A percentile compares a stretch with the other conserved stretches of the same genome.
Evolutionary conservation across 2,329 filamentous ascomycete genomes (phyloP).

Genomic region (Emmonsiellopsis sp.): DNA sequence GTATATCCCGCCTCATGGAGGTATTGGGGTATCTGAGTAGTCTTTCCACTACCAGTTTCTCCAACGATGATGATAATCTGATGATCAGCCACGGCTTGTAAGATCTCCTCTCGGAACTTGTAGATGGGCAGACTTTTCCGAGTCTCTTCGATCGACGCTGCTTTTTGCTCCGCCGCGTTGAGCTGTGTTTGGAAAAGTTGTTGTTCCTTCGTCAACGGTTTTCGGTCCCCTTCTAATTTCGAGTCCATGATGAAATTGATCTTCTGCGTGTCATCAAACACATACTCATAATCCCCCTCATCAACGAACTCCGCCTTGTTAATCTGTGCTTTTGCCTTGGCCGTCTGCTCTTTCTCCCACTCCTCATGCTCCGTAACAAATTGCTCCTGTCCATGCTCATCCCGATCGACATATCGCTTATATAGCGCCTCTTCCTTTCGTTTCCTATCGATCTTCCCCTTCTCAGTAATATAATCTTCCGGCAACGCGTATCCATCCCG

Average conservation of each 20-base stretch:
- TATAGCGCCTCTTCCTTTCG: slow-evolving; percentile 86
- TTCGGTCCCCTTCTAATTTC: slow-evolving; percentile 60
- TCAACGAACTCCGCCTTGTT: slow-evolving; percentile 63
- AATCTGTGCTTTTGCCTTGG: slow-evolving; percentile 82
- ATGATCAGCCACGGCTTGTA: slow-evolving; percentile 75
- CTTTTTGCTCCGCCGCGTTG: slow-evolving; percentile 79
- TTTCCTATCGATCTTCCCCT: slow-evolving; percentile 76
- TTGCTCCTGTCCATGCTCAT: slow-evolving; percentile 78
- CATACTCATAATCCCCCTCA: slow-evolving; percentile 80
- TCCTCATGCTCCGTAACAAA: slow-evolving; percentile 91
- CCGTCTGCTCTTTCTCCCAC: slow-evolving; percentile 85
- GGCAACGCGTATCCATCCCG: slow-evolving; percentile 87
- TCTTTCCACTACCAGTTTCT: slow-evolving; percentile 92
- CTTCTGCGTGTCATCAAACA: slow-evolving; percentile 81
- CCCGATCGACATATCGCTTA: slow-evolving; percentile 77
- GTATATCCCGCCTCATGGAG: slow-evolving; percentile 86
- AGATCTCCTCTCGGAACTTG: slow-evolving; percentile 71
- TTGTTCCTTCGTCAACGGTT: slow-evolving; percentile 67
- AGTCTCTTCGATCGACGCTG: slow-evolving; percentile 80
- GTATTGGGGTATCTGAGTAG: slow-evolving; percentile 90
- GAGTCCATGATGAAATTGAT: slow-evolving; percentile 76
- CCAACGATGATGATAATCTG: slow-evolving; percentile 88
- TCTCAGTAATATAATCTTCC: slow-evolving; percentile 90
- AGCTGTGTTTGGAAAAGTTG: slow-evolving; percentile 69
- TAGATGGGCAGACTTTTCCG: slow-evolving; percentile 86